Base-by-base conservation (phyloP, 202 grass and related monocot species). In the Miscanthus sacchariflorus region DNA sequence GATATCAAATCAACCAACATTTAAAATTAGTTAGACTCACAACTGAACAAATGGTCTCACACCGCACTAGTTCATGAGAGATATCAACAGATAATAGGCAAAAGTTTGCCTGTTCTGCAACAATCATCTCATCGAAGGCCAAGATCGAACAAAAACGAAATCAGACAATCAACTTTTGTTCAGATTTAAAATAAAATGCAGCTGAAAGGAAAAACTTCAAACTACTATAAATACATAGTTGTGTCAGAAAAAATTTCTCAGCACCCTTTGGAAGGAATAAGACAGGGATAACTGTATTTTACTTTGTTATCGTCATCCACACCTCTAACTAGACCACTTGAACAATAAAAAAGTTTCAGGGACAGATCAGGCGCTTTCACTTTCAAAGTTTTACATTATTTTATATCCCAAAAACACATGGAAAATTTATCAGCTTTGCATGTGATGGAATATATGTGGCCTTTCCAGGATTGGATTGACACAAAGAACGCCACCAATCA, bases 391-490 rank as follows among this genome's bases (percentile, higher is more conserved):
- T 69, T 74, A 0, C 54, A 88, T 85, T 66, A 78, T 58, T 58
- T 56, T 88, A 88, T 72, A 88, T 72, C 44, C 52, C 43, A 19
- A 9, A 52, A 39, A 50, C 0, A 1, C 5, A 18, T 15, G 30
- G 13, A 0, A 9, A 24, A 1, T 9, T 5, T 0, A 15, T 77
- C 45, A 63, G 9, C 6, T 6, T 18, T 7, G 13, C 7, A 56
- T n/a, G 14, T 15, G 2, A 71, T 1, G 4, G 7, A 67, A 86
- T 94, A 50, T 91, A 85, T 59, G 89, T 66, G 30, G 92, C 89
- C 89, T 94, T 94, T 94, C 92, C 92, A 94, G 27, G 89, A 94
- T 90, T 80, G 73, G 84, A 87, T n/a, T 87, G 84, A 66, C 87
- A 94, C 67, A 8, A 30, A 82, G 0, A 48, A 87, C 42, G 56